Percentiles rank a stretch among this genome's conserved stretches.
Evolutionary conservation across 2,329 filamentous ascomycete species (phyloP).

Genomic region (Trichophyton verrucosum): DNA sequence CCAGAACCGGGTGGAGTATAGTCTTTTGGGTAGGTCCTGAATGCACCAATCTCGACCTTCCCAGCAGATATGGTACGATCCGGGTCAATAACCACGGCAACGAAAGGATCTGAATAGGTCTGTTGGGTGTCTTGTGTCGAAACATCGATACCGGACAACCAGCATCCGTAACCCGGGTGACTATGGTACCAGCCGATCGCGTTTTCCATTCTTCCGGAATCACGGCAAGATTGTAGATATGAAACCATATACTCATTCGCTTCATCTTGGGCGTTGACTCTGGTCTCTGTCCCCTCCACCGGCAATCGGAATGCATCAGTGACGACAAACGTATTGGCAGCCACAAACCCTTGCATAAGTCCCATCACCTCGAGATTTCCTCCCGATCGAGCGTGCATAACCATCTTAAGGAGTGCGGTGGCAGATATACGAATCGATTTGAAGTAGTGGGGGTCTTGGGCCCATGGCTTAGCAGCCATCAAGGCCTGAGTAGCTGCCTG

Average conservation of each 20-base stretch:
- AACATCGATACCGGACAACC: slow-evolving; percentile 94
- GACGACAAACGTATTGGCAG: slow-evolving; percentile 71
- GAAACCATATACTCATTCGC: slow-evolving; percentile 95
- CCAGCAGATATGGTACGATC: slow-evolving; percentile 89
- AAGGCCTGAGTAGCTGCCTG: slow-evolving; percentile 54
- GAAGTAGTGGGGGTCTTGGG: slow-evolving; percentile 70
- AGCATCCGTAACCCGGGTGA: slow-evolving; percentile 95
- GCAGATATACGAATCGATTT: slow-evolving; percentile 87
- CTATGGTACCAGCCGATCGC: slow-evolving; percentile 97
- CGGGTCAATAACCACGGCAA: slow-evolving; percentile 91
- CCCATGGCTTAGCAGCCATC: slow-evolving; percentile 59
- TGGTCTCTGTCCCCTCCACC: slow-evolving; percentile 95
- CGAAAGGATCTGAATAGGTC: slow-evolving; percentile 73
- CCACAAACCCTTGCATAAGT: slow-evolving; percentile 89
- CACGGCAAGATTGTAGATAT: slow-evolving; percentile 64
- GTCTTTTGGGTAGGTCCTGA: slow-evolving; percentile 72
- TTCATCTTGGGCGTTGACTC: slow-evolving; percentile 90
- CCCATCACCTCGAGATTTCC: slow-evolving; percentile 93
- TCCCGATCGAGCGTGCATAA: slow-evolving; percentile 95
- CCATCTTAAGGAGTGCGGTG: slow-evolving; percentile 93
- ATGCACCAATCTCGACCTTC: slow-evolving; percentile 94
- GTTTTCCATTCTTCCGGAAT: slow-evolving; percentile 72
- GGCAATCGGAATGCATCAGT: slow-evolving; percentile 89
- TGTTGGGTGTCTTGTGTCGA: slow-evolving; percentile 78
- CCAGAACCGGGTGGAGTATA: slow-evolving; percentile 45